These are phyloP conservation scores for Jimgerdemannia lactiflua DNA, from an alignment of 192 early-diverging fungal species.

Conservation along the genomic window DNA sequence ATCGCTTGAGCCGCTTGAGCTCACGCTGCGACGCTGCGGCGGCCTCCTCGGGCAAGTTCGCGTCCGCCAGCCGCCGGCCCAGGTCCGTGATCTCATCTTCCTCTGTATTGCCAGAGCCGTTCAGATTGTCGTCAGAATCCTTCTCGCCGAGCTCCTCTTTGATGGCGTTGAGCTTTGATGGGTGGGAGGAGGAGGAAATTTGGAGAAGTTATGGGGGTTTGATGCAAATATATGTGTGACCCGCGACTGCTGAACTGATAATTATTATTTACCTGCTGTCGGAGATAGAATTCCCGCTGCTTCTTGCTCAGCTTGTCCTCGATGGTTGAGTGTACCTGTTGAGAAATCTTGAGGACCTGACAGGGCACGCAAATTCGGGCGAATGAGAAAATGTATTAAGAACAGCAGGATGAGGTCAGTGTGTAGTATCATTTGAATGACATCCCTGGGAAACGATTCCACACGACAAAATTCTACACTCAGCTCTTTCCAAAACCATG, in stretches of 20 bases:
- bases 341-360: constrained; percentile 75
- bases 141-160: constrained; percentile 76
- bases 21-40: constrained; percentile 58
- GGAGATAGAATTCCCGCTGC: constrained; percentile 76
- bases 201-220: no score
- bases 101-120: constrained; percentile 25
- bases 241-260: background rate
- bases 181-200: background rate
- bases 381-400: no score
- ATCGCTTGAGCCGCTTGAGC: constrained; percentile 61
- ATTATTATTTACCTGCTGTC: constrained; percentile 59
- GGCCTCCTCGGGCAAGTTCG: constrained; percentile 61
- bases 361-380: background rate
- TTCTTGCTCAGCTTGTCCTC: constrained; percentile 76
- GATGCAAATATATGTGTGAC: no score
- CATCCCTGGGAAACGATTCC: background rate
- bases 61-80: constrained; percentile 47
- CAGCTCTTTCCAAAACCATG: background rate
- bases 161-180: constrained; percentile 65
- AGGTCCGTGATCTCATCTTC: constrained; percentile 68
- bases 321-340: constrained; percentile 67
- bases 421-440: background rate
- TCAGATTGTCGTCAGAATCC: constrained; percentile 28
- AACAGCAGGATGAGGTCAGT: no score
- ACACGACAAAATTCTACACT: background rate